Conservation (phyloP, 2,329 filamentous ascomycete species). For the Aspergillus intermedius region DNA sequence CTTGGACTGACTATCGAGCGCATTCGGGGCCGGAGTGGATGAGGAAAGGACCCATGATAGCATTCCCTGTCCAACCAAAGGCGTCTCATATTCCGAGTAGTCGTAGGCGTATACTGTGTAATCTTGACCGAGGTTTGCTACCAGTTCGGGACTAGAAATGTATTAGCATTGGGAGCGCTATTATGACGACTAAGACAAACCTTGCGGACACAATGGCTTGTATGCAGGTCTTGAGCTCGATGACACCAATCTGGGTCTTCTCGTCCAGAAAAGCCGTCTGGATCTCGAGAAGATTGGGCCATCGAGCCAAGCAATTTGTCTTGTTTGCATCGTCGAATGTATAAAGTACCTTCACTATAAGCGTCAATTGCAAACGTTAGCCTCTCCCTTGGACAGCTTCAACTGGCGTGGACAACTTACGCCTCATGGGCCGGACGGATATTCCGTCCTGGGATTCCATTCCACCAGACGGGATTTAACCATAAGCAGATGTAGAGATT, state of each 20-base stretch:
- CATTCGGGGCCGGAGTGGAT: conserved; percentile 50
- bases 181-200: conserved; percentile 29
- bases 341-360: conserved; percentile 87
- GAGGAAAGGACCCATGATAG: conserved; percentile 72
- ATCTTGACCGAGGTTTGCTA: conserved; percentile 66
- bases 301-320: conserved; percentile 81
- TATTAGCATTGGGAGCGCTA: conserved; percentile 3
- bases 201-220: conserved; percentile 66
- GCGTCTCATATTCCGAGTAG: conserved; percentile 89
- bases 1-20: conserved; percentile 55
- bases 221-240: conserved; percentile 81
- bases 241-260: conserved; percentile 70
- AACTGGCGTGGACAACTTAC: conserved; percentile 43
- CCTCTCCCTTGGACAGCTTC: not conserved
- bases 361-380: conserved; percentile 13
- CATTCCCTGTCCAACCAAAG: conserved; percentile 92
- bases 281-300: conserved; percentile 70
- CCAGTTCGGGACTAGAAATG: conserved; percentile 70
- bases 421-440: conserved; percentile 59
- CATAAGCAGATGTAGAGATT: conserved; percentile 21
- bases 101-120: conserved; percentile 97
- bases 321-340: conserved; percentile 87
- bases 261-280: conserved; percentile 78
- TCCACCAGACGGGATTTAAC: conserved; percentile 22
- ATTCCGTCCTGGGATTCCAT: conserved; percentile 48